A percentile compares a stretch with the other conserved stretches of the same genome.
phyloP scores from a whole-genome alignment of 352 stramenopile species.

The Aphanomyces astaci region DNA sequence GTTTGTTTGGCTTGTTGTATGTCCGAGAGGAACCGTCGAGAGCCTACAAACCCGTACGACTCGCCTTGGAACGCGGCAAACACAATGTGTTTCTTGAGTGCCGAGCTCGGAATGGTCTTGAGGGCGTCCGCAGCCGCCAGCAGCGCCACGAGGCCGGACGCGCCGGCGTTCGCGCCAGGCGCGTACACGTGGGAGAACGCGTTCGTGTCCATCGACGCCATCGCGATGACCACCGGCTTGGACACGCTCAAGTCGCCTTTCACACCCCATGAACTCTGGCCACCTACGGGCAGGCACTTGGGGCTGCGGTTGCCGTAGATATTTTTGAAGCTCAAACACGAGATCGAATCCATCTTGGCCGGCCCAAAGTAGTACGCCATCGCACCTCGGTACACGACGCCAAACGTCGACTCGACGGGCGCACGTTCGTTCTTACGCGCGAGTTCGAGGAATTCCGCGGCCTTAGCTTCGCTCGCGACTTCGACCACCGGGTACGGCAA shows the following conservation, averaged over 20 bases:
- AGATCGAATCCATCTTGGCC: conserved; percentile 54
- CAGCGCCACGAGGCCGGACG: conserved; percentile 65
- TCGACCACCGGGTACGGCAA: conserved; percentile 64
- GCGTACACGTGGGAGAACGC: conserved; percentile 60
- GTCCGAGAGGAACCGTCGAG: conserved; percentile 64
- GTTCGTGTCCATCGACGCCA: conserved; percentile 71
- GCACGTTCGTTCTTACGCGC: conserved; percentile 50
- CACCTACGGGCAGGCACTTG: conserved; percentile 71
- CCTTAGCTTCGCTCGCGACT: conserved; percentile 36
- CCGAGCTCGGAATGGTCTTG: conserved; percentile 48
- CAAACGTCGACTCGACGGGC: conserved; percentile 33
- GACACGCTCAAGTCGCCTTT: conserved; percentile 39
- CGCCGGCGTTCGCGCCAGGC: conserved; percentile 63
- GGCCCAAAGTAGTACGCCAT: conserved; percentile 84
- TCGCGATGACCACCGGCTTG: conserved; percentile 58
- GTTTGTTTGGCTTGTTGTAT: conserved; percentile 37
- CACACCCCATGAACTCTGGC: conserved; percentile 61
- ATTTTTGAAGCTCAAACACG: conserved; percentile 70
- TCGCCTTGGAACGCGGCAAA: conserved; percentile 78
- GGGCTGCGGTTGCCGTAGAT: conserved; percentile 54
- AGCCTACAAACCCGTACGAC: conserved; percentile 77
- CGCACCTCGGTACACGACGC: conserved; percentile 46
- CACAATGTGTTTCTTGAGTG: conserved; percentile 64
- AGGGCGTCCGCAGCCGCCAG: conserved; percentile 61
- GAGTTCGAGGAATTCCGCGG: conserved; percentile 39